Conservation (phyloP, 345 rosid genomes). For the Salix caprea region DNA sequence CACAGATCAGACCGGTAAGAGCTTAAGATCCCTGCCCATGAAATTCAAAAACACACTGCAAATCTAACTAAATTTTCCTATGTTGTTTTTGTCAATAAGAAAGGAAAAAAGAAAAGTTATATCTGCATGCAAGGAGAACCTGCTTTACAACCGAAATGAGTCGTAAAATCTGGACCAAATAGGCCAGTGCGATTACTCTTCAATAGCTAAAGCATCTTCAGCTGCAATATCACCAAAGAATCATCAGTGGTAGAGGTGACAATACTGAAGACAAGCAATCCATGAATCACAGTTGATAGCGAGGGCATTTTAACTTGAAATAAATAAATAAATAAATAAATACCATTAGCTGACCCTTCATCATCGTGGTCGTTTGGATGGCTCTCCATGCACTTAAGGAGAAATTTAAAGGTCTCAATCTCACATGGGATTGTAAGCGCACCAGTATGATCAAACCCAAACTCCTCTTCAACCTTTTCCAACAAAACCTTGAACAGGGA, state of each 20-base stretch:
- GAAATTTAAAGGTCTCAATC: constrained; percentile 91
- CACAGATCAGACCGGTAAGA: constrained; percentile 4
- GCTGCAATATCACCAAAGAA: constrained; percentile 36
- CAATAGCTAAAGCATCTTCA: constrained; percentile 24
- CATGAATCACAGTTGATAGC: not conserved
- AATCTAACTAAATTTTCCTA: constrained; percentile 30
- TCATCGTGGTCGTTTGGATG: constrained; percentile 39
- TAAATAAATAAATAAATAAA: not conserved
- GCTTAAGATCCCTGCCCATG: not conserved
- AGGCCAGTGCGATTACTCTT: constrained; percentile 17
- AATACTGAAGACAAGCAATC: not conserved
- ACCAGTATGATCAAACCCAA: constrained; percentile 80
- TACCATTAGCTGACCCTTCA: constrained; percentile 31
- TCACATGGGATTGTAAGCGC: constrained; percentile 90
- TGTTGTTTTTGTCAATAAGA: constrained; percentile 19
- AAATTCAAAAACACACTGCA: constrained; percentile 15
- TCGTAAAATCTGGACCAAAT: constrained; percentile 21
- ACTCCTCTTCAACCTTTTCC: constrained; percentile 90
- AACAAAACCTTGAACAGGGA: constrained; percentile 77
- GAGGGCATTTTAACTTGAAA: not conserved
- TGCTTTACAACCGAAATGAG: constrained; percentile 25
- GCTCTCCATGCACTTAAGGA: constrained; percentile 75
- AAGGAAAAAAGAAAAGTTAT: constrained; percentile 3
- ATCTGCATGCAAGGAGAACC: constrained; percentile 30
- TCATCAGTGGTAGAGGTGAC: not conserved